These are phyloP conservation scores for Ustilago vetiveriae DNA, from an alignment of 1,284 basidiomycete genomes.

Conservation along the genomic window DNA sequence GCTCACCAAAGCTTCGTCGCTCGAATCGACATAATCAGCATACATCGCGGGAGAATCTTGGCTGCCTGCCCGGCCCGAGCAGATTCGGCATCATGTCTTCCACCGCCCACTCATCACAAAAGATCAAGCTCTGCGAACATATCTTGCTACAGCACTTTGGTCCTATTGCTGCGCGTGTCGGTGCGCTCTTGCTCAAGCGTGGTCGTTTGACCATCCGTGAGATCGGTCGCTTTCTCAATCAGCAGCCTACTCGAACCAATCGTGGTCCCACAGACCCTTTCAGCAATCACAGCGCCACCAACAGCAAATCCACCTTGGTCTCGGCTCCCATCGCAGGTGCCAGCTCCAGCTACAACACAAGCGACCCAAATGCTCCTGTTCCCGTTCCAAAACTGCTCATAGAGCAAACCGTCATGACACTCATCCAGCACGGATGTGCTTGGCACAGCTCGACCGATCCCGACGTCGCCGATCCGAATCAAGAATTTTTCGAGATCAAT, in stretches of 20 bases:
- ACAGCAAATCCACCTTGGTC: conserved; percentile 26
- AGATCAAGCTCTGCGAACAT: conserved; percentile 74
- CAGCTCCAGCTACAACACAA: conserved; percentile 37
- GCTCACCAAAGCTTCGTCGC: too few species aligned
- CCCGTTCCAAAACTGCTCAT: conserved; percentile 75
- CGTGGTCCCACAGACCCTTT: conserved; percentile 40
- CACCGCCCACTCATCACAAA: conserved; percentile 55
- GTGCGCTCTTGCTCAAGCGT: conserved; percentile 81
- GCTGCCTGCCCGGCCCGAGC: background rate
- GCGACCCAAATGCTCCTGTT: conserved; percentile 72
- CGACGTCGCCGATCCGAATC: conserved; percentile 22
- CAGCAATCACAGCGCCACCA: conserved; percentile 11
- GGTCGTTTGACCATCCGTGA: conserved; percentile 79
- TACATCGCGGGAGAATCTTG: background rate
- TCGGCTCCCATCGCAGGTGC: conserved; percentile 37
- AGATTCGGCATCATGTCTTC: conserved; percentile 20
- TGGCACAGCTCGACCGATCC: conserved; percentile 64
- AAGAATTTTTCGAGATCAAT: conserved; percentile 68
- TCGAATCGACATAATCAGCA: background rate
- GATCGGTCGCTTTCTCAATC: conserved; percentile 61
- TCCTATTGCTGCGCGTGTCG: conserved; percentile 76
- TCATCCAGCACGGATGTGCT: conserved; percentile 84
- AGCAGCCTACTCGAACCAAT: conserved; percentile 33
- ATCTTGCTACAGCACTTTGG: conserved; percentile 83
- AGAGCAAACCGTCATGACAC: conserved; percentile 79